A percentile compares a stretch with the other conserved stretches of the same genome.
Conservation (phyloP, 2,329 filamentous ascomycete genomes). For the Calonectria montana region DNA sequence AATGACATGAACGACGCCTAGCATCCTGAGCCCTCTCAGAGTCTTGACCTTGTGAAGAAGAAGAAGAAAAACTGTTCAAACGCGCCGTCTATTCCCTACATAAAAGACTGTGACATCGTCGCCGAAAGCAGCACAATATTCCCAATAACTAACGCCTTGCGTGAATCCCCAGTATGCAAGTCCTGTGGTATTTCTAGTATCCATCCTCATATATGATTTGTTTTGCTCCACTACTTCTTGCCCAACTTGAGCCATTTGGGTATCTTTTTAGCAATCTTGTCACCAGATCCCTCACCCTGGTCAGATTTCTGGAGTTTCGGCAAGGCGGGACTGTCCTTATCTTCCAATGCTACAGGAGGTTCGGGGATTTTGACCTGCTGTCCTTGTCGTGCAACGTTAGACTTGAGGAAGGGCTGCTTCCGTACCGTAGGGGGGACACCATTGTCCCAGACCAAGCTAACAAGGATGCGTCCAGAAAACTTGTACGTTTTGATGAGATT, state of each 20-base stretch:
- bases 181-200: background rate
- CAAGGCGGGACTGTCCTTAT: conserved; percentile 43
- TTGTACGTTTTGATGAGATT: conserved; percentile 79
- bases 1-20: background rate
- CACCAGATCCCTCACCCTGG: conserved; percentile 52
- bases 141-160: conserved; percentile 25
- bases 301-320: conserved; percentile 46
- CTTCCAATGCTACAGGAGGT: conserved; percentile 55
- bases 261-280: conserved; percentile 77
- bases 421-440: conserved; percentile 67
- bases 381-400: conserved; percentile 69
- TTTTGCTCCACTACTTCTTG: conserved; percentile 66
- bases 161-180: conserved; percentile 21
- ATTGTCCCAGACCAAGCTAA: conserved; percentile 82
- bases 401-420: conserved; percentile 68
- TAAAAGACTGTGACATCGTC: conserved; percentile 2
- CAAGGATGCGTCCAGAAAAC: conserved; percentile 75
- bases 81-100: conserved; percentile 15
- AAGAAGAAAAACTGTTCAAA: background rate
- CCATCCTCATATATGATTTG: background rate
- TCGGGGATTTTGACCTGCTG: conserved; percentile 75
- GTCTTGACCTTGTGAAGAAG: background rate
- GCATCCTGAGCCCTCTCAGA: background rate
- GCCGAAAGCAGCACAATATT: background rate
- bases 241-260: conserved; percentile 82